These are phyloP conservation scores for Chlorella sp. DNA, from an alignment of 139 green algal genomes.

Conservation along the genomic window DNA sequence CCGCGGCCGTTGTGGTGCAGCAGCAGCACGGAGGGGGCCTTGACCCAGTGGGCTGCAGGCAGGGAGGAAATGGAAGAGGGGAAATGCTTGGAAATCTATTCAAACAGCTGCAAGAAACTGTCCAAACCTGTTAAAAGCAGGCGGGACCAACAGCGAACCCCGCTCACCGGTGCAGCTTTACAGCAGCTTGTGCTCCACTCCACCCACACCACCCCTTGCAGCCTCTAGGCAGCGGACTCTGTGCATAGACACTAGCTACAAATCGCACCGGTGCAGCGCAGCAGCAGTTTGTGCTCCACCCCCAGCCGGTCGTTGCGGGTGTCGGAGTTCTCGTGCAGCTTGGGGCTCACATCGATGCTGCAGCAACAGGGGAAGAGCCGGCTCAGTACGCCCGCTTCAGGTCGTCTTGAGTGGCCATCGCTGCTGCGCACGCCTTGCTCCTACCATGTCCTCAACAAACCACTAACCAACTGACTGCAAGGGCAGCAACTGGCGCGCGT, in stretches of 20 bases:
- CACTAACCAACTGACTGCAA: too few species aligned
- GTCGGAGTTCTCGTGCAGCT: constrained; percentile 72
- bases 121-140: not conserved
- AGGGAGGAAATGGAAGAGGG: not conserved
- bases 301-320: constrained; percentile 41
- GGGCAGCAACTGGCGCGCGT: too few species aligned
- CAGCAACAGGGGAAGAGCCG: not conserved
- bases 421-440: too few species aligned
- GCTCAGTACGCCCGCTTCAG: too few species aligned
- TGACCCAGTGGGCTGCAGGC: not conserved
- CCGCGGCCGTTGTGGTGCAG: constrained; percentile 53
- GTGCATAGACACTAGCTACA: not conserved
- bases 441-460: too few species aligned
- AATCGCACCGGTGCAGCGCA: constrained; percentile 41
- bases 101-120: not conserved
- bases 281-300: constrained; percentile 62
- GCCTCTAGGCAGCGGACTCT: not conserved
- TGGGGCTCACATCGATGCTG: constrained; percentile 69
- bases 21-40: not conserved
- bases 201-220: not conserved
- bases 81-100: too few species aligned
- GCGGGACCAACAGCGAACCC: not conserved
- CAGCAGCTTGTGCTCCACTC: not conserved
- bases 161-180: too few species aligned
- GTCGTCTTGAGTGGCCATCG: too few species aligned